Evolutionary conservation across 2,329 filamentous ascomycete species (phyloP).

Genomic region (Capronia americana): DNA sequence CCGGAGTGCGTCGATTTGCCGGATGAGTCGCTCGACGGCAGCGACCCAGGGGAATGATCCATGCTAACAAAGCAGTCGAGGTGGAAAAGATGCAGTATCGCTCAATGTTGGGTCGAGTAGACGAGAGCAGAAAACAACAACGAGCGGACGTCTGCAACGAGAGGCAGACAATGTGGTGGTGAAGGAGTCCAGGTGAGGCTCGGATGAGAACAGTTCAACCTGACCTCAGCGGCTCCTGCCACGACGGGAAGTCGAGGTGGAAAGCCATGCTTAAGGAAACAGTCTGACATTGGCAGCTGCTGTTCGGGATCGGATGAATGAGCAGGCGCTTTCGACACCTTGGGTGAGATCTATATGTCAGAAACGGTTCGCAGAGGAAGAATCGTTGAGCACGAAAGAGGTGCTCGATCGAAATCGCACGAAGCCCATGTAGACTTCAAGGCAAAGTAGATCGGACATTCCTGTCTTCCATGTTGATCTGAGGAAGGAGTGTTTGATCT

Average conservation of each 20-base stretch:
- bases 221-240: background rate
- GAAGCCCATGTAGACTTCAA: background rate
- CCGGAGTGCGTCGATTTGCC: slow-evolving; percentile 27
- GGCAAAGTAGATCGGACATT: background rate
- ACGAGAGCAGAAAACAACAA: slow-evolving; percentile 18
- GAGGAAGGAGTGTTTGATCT: background rate
- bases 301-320: background rate
- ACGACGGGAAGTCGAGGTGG: background rate
- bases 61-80: slow-evolving; percentile 18
- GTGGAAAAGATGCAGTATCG: slow-evolving; percentile 23
- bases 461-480: background rate
- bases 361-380: background rate
- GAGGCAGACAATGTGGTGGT: slow-evolving; percentile 21
- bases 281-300: background rate
- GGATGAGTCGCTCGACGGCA: slow-evolving; percentile 31
- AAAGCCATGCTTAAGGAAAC: background rate
- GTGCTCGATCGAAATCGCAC: background rate
- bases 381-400: background rate
- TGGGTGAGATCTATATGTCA: background rate
- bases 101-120: slow-evolving; percentile 12
- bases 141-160: slow-evolving; percentile 34
- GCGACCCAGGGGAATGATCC: slow-evolving; percentile 30
- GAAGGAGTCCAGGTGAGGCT: slow-evolving; percentile 5
- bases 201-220: background rate
- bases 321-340: background rate